phyloP scores from a whole-genome alignment of 306 rosid species.

The Vachellia collinsii region DNA sequence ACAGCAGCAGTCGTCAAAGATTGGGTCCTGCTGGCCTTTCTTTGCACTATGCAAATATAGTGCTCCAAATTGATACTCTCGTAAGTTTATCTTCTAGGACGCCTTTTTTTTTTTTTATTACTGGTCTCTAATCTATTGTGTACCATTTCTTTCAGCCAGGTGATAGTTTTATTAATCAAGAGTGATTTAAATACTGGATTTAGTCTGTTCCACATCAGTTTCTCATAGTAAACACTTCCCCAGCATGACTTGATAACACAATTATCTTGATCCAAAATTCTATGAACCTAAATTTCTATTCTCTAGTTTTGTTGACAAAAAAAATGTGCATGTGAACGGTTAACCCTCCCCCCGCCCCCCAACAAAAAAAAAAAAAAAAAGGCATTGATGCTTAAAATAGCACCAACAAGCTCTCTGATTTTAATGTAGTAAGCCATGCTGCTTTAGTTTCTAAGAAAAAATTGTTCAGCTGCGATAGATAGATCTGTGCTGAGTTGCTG shows the following conservation, averaged over 20 bases:
- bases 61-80: slow-evolving; percentile 84
- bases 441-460: no score
- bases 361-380: not conserved
- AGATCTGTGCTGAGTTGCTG: slow-evolving; percentile 30
- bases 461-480: slow-evolving; percentile 12
- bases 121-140: not conserved
- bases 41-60: slow-evolving; percentile 87
- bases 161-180: not conserved
- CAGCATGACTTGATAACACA: not conserved
- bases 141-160: not conserved
- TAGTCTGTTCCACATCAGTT: slow-evolving; percentile 6
- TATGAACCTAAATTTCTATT: not conserved
- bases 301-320: not conserved
- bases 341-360: no score
- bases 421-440: no score
- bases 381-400: not conserved
- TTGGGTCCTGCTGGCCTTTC: slow-evolving; percentile 90
- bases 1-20: slow-evolving; percentile 48
- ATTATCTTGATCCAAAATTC: not conserved
- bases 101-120: slow-evolving; percentile 20
- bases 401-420: no score
- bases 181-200: slow-evolving; percentile 5
- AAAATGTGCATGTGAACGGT: not conserved
- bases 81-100: slow-evolving; percentile 53
- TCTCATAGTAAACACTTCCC: not conserved